A percentile compares a stretch with the other conserved stretches of the same genome.
Evolutionary conservation across 257 asterid genomes (phyloP).

Genomic region (Solanum ahanhuiri): DNA sequence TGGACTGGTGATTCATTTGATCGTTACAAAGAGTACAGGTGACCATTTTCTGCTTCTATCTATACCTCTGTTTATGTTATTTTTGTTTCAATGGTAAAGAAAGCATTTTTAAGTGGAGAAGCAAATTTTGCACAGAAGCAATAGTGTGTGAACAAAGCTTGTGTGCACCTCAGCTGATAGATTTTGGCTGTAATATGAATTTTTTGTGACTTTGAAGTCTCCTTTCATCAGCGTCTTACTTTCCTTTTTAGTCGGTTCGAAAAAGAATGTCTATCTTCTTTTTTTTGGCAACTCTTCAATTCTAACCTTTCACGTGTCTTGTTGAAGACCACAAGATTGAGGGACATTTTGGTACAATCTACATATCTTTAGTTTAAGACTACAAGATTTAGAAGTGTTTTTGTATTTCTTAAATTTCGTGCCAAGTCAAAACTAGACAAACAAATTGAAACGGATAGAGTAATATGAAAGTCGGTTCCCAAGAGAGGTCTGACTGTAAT

Average conservation of each 20-base stretch:
- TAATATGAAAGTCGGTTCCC: background rate
- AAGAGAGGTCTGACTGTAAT: background rate
- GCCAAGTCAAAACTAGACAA: background rate
- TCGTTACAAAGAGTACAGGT: slow-evolving; percentile 62
- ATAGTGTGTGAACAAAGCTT: background rate
- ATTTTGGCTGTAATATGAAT: background rate
- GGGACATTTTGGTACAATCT: background rate
- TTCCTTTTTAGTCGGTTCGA: background rate
- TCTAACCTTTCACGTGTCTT: background rate
- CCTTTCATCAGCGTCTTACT: background rate
- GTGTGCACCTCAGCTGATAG: background rate
- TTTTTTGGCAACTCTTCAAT: background rate
- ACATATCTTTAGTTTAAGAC: background rate
- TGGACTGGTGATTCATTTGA: slow-evolving; percentile 87
- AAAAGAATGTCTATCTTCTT: background rate
- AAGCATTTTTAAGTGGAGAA: background rate
- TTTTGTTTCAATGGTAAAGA: background rate
- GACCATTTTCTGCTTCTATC: background rate
- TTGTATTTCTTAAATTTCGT: background rate
- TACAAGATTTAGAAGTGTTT: fast-evolving
- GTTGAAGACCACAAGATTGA: background rate
- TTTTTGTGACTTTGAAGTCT: background rate
- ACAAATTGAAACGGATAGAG: background rate
- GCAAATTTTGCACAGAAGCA: background rate
- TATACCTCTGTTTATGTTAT: background rate